Conservation (phyloP, 2,329 filamentous ascomycete genomes). For the Exophiala mesophila region DNA sequence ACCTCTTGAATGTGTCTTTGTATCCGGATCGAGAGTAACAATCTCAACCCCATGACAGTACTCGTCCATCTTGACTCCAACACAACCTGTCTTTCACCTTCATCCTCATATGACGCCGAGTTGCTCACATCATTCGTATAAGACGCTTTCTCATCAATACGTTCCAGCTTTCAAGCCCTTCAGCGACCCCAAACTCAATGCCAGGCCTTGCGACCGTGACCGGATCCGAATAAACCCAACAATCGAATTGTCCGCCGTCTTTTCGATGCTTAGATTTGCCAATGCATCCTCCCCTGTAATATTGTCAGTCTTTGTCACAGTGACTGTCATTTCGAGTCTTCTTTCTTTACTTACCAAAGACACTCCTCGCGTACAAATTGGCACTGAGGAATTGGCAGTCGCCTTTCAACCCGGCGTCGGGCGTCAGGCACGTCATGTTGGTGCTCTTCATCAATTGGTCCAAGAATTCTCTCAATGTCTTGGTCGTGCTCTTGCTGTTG, state of each 20-base stretch:
- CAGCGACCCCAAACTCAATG: slow-evolving; percentile 84
- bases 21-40: no score
- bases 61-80: no score
- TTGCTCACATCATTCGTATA: background rate
- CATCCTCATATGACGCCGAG: background rate
- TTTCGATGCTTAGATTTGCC: slow-evolving; percentile 95
- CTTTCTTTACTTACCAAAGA: slow-evolving; percentile 92
- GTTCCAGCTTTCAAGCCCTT: slow-evolving; percentile 79
- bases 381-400: slow-evolving; percentile 98
- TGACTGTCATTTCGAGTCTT: background rate
- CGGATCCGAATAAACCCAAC: slow-evolving; percentile 97
- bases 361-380: slow-evolving; percentile 91
- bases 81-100: background rate
- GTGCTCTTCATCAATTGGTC: slow-evolving; percentile 94
- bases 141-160: slow-evolving; percentile 18
- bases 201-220: slow-evolving; percentile 91
- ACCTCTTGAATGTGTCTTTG: no score
- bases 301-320: slow-evolving; percentile 1
- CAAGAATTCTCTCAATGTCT: slow-evolving; percentile 84
- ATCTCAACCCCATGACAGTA: no score
- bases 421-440: slow-evolving; percentile 97
- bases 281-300: slow-evolving; percentile 86
- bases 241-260: slow-evolving; percentile 91
- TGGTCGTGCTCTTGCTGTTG: slow-evolving; percentile 76
- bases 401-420: slow-evolving; percentile 91